Evolutionary conservation across 768 basidiomycete species (phyloP).

Genomic region (Podaxis sp.): DNA sequence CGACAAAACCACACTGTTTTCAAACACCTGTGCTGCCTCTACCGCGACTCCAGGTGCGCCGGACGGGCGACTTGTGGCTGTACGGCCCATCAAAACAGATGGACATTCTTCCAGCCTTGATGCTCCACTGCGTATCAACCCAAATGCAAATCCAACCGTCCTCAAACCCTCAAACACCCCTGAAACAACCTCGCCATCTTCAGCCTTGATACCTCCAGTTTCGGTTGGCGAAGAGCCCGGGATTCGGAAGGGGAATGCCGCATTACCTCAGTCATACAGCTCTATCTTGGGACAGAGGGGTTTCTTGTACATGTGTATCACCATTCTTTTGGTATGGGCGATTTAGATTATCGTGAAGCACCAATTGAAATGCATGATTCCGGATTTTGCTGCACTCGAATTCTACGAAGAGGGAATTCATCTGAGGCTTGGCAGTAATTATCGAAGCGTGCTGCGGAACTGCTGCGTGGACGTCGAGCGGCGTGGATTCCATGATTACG

Average conservation of each 20-base stretch:
- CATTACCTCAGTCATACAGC: background rate
- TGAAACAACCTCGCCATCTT: background rate
- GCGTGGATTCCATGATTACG: no score
- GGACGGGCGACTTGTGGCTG: no score
- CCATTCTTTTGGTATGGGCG: background rate
- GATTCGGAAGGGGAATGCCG: background rate
- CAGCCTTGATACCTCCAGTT: background rate
- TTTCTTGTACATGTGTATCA: background rate
- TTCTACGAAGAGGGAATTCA: no score
- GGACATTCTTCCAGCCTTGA: background rate
- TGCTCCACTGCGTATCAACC: background rate
- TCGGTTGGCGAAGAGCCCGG: background rate
- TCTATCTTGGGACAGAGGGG: background rate
- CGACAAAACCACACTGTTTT: slow-evolving; percentile 26
- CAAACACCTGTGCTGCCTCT: slow-evolving; percentile 25
- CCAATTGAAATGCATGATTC: no score
- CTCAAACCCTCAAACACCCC: background rate
- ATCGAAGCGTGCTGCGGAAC: no score
- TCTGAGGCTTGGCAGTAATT: no score
- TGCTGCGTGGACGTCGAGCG: no score
- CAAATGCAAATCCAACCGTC: background rate
- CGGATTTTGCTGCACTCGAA: no score
- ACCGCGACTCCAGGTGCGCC: no score
- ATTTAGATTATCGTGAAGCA: background rate
- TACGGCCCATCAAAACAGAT: background rate